A percentile compares a stretch with the other conserved stretches of the same genome.
Evolutionary conservation across 2,329 filamentous ascomycete genomes (phyloP).

Genomic region (Microdochium bolleyi): DNA sequence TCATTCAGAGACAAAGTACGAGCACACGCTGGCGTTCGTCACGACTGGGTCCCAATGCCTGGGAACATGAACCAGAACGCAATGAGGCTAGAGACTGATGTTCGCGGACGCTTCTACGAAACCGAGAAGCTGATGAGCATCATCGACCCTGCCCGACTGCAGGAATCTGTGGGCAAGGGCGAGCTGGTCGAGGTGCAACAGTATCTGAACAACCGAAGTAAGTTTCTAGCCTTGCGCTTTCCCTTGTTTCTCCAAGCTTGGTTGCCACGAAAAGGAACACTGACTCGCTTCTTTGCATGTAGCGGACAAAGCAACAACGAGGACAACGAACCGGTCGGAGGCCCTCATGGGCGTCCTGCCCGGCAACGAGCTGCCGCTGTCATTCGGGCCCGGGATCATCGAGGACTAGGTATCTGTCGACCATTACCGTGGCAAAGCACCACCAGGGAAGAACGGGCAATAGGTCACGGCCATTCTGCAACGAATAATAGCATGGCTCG

Average conservation of each 20-base stretch:
- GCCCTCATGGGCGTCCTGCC: slow-evolving; percentile 11
- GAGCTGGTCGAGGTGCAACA: slow-evolving; percentile 34
- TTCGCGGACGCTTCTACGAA: slow-evolving; percentile 51
- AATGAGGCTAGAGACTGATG: slow-evolving; percentile 28
- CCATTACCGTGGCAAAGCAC: background rate
- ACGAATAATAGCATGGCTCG: too few species aligned
- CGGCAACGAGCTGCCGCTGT: background rate
- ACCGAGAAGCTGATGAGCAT: slow-evolving; percentile 44
- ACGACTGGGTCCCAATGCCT: slow-evolving; percentile 22
- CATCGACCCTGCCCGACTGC: slow-evolving; percentile 30
- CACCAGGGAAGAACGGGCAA: background rate
- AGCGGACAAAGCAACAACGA: slow-evolving; percentile 31
- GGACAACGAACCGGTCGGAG: slow-evolving; percentile 7
- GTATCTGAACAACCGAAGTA: slow-evolving; percentile 44
- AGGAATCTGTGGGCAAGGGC: slow-evolving; percentile 26
- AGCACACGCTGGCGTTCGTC: slow-evolving; percentile 10
- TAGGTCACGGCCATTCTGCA: background rate
- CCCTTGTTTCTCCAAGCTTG: too few species aligned
- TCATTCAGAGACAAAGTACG: slow-evolving; percentile 19
- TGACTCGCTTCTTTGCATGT: slow-evolving; percentile 24
- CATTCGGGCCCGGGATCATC: slow-evolving; percentile 3
- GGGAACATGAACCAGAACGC: slow-evolving; percentile 3
- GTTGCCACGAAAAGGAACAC: slow-evolving; percentile 5
- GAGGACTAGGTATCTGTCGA: slow-evolving; percentile 1
- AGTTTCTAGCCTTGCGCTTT: slow-evolving; percentile 22